Base-by-base conservation (phyloP, 257 asterid species). In the Solanum piurae region DNA sequence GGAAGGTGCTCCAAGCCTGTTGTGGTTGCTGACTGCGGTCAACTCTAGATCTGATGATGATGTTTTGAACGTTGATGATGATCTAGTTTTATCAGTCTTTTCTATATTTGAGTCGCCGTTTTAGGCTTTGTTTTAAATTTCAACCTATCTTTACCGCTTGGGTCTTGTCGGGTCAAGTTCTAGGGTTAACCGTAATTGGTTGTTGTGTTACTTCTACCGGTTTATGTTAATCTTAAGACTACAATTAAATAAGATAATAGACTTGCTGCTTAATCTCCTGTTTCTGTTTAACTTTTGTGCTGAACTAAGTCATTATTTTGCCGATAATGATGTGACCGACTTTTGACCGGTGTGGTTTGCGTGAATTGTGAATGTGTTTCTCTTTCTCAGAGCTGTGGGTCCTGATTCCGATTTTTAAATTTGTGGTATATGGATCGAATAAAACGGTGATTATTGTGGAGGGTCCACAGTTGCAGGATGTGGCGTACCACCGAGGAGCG, bases 1-100 rank as follows among this genome's bases (percentile, higher is more conserved):
- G 96, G 96, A 5, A 92, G 86, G 95, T 46, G 87, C 58, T 89
- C 94, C 3, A 94, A 93, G 92, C 95, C 95, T 5, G 98, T 94
- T 6, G 90, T 89, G 74, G 5, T 93, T 20, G 93, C 95, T 2
- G 94, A 94, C 88, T 92, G 95, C 23, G 98, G 98, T 85, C 96
- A 94, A 73, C 90, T 93, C 77, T 90, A 92, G 94, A 92, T 93
- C 92, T 89, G 85, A 36, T 37, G 49, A 21, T 71, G 42, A 69
- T 69, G 75, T 69, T 29, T 2, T 13, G 3, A 16, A 38, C 83
- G 91, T 49, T 52, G 72, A 16, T 79, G 88, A 55, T 74, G 85
- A 82, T 25, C 77, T 86, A 23, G 86, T 21, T 21, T n/a, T 80
- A 83, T 89, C 71, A 77, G 34, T 80, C 27, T 27, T 68, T 6